A percentile compares a stretch with the other conserved stretches of the same genome.
Evolutionary conservation across 106 monocot genomes (phyloP).

Genomic region (Dendrobium officinale): DNA sequence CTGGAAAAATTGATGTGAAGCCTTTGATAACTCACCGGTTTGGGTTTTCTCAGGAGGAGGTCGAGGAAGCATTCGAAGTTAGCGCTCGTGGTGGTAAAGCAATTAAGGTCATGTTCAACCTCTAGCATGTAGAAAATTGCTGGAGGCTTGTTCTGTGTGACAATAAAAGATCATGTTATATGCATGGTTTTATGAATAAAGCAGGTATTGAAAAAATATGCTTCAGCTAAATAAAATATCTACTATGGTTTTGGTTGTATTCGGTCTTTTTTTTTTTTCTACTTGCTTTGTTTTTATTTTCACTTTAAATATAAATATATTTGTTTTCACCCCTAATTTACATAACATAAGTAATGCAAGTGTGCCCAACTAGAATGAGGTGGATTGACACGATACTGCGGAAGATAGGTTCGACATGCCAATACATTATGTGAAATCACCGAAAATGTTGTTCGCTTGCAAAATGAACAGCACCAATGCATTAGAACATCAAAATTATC

Average conservation of each 20-base stretch:
- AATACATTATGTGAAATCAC: no score
- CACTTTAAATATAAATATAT: no score
- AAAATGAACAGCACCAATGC: no score
- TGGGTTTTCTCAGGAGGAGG: constrained; percentile 94
- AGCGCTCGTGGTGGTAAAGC: constrained; percentile 75
- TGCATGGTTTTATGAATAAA: neutral
- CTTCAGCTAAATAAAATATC: neutral
- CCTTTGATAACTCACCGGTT: constrained; percentile 89
- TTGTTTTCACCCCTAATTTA: no score
- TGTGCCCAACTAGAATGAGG: no score
- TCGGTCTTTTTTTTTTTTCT: neutral
- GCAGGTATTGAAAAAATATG: neutral
- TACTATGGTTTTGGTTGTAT: neutral
- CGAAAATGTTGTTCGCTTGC: no score
- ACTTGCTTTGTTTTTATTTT: no score
- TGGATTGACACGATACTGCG: no score
- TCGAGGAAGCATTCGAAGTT: constrained; percentile 89
- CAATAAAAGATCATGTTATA: neutral
- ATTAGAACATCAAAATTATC: no score
- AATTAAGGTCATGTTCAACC: constrained; percentile 97
- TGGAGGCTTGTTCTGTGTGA: constrained; percentile 6
- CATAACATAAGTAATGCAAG: no score
- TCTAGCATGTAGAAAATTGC: constrained; percentile 15
- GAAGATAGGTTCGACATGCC: no score
- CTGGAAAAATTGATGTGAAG: constrained; percentile 89